Evolutionary conservation across 2,329 filamentous ascomycete genomes (phyloP).

Genomic region (Byssochlamys sp.): DNA sequence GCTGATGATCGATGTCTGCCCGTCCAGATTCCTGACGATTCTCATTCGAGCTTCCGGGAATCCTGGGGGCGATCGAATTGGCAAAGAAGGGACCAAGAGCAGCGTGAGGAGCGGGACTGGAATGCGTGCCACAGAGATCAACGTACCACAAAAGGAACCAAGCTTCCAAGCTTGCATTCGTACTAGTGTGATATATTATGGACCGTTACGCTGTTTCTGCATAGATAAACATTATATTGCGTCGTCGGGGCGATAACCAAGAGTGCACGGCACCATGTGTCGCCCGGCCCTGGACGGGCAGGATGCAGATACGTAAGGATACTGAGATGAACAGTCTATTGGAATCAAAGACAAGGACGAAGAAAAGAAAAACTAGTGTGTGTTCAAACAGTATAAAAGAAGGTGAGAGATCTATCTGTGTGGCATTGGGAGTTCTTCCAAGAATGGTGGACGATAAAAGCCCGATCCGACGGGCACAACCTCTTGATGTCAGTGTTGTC

Average conservation of each 20-base stretch:
- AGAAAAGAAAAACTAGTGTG: background rate
- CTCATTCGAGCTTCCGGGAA: background rate
- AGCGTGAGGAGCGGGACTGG: background rate
- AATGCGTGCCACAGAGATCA: background rate
- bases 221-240: background rate
- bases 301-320: background rate
- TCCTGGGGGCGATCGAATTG: background rate
- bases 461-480: background rate
- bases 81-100: background rate
- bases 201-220: background rate
- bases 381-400: background rate
- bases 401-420: background rate
- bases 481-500: background rate
- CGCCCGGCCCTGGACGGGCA: background rate
- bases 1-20: background rate
- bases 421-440: background rate
- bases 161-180: slow-evolving; percentile 8
- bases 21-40: background rate
- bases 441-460: background rate
- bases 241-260: background rate
- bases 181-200: background rate
- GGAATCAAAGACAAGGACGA: background rate
- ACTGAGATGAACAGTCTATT: background rate
- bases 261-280: background rate
- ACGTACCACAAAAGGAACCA: slow-evolving; percentile 19